Conservation (phyloP, 305 asterid genomes). For the Solanum aculeatissimum region DNA sequence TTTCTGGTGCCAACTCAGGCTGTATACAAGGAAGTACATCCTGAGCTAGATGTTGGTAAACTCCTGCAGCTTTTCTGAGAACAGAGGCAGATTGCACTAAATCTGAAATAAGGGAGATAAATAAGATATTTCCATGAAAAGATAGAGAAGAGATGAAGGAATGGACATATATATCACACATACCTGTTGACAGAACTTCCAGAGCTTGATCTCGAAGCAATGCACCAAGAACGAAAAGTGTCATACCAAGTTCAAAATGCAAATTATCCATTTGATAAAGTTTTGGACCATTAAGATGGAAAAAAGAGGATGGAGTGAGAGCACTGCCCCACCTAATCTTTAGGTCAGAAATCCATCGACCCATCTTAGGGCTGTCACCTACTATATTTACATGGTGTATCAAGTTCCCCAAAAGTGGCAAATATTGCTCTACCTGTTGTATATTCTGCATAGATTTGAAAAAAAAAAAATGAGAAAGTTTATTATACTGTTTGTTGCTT, state of each 20-base stretch:
- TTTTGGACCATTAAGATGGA: conserved; percentile 23
- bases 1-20: conserved; percentile 7
- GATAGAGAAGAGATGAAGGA: not conserved
- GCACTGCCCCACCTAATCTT: conserved; percentile 52
- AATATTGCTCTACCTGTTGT: conserved; percentile 55
- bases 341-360: conserved; percentile 27
- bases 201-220: conserved; percentile 40
- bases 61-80: conserved; percentile 72
- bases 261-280: conserved; percentile 33
- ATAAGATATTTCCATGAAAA: not conserved
- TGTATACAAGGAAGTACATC: conserved; percentile 23
- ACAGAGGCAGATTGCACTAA: conserved; percentile 48
- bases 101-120: conserved; percentile 29
- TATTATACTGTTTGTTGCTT: not conserved
- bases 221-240: conserved; percentile 42
- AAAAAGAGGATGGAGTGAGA: conserved; percentile 28
- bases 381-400: conserved; percentile 14
- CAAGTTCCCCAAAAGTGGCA: conserved; percentile 51
- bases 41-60: conserved; percentile 28
- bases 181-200: conserved; percentile 43
- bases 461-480: not conserved
- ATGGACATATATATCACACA: not conserved
- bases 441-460: conserved; percentile 26
- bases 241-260: conserved; percentile 44
- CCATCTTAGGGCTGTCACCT: conserved; percentile 4